Evolutionary conservation across 164 flowering plant species (phyloP).

Genomic region (Chimonanthus salicifolius): DNA sequence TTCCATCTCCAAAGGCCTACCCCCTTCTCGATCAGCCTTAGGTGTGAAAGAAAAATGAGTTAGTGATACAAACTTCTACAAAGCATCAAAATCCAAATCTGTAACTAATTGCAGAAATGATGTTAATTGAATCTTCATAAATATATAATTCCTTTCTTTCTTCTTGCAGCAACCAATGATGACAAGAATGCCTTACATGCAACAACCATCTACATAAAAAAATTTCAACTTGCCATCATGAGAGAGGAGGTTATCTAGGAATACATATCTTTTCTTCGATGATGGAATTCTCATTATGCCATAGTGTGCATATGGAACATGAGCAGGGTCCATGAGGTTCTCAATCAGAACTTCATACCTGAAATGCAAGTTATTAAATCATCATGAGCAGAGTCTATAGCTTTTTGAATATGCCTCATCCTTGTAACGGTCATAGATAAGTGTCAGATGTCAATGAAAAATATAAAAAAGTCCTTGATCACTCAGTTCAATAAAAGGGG

Average conservation of each 20-base stretch:
- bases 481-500: no score
- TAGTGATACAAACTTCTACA: slow-evolving; percentile 7
- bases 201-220: background rate
- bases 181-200: background rate
- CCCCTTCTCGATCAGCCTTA: slow-evolving; percentile 84
- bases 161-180: background rate
- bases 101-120: background rate
- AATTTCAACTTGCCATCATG: background rate
- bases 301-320: slow-evolving; percentile 90
- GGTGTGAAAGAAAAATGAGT: slow-evolving; percentile 26
- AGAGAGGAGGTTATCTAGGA: slow-evolving; percentile 4
- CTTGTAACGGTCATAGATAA: no score
- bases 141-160: background rate
- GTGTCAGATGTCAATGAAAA: no score
- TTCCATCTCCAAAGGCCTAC: slow-evolving; percentile 52
- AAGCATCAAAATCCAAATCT: background rate
- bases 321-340: slow-evolving; percentile 96
- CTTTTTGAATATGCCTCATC: no score
- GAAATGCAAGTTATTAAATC: slow-evolving; percentile 16
- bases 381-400: background rate
- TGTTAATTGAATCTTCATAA: background rate
- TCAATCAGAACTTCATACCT: slow-evolving; percentile 86
- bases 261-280: slow-evolving; percentile 39
- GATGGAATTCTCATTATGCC: slow-evolving; percentile 46
- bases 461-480: no score